Percentiles rank a stretch among this genome's conserved stretches.
Evolutionary conservation across 2,329 filamentous ascomycete genomes (phyloP).

Genomic region (Coniosporium tulheliwenetii): DNA sequence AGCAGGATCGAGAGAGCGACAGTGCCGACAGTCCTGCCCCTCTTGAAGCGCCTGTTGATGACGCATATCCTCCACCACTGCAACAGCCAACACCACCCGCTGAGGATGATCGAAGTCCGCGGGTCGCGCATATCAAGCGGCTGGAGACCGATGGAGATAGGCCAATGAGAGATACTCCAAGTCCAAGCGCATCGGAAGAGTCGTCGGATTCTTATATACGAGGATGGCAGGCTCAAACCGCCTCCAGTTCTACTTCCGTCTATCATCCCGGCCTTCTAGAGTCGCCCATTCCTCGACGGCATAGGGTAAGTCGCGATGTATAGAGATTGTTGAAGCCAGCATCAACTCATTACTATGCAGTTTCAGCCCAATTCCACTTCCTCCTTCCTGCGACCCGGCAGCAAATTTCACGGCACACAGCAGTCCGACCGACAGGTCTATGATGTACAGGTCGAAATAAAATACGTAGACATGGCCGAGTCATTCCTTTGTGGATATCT

Average conservation of each 20-base stretch:
- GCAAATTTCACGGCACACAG: slow-evolving; percentile 79
- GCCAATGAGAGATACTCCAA: slow-evolving; percentile 10
- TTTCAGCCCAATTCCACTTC: slow-evolving; percentile 66
- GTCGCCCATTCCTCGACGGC: slow-evolving; percentile 9
- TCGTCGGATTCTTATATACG: slow-evolving; percentile 6
- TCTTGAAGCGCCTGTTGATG: no score
- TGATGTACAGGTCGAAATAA: slow-evolving; percentile 92
- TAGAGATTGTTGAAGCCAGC: background rate
- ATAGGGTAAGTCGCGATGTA: slow-evolving; percentile 7
- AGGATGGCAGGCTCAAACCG: no score
- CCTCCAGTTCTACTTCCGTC: slow-evolving; percentile 12
- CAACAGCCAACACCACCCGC: slow-evolving; percentile 10
- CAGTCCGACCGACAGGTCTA: slow-evolving; percentile 87
- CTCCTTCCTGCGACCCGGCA: slow-evolving; percentile 73
- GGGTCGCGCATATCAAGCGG: slow-evolving; percentile 17
- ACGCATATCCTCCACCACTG: slow-evolving; percentile 13
- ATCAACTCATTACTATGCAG: slow-evolving; percentile 23
- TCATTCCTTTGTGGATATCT: slow-evolving; percentile 92
- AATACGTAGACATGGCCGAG: slow-evolving; percentile 86
- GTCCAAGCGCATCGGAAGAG: slow-evolving; percentile 11
- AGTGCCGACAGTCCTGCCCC: no score
- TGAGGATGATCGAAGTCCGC: slow-evolving; percentile 4
- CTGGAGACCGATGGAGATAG: slow-evolving; percentile 24
- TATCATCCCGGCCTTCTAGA: slow-evolving; percentile 6
- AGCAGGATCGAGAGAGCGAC: slow-evolving; percentile 1